Conservation (phyloP, 805 yeast genomes). For the Saturnispora sekii region DNA sequence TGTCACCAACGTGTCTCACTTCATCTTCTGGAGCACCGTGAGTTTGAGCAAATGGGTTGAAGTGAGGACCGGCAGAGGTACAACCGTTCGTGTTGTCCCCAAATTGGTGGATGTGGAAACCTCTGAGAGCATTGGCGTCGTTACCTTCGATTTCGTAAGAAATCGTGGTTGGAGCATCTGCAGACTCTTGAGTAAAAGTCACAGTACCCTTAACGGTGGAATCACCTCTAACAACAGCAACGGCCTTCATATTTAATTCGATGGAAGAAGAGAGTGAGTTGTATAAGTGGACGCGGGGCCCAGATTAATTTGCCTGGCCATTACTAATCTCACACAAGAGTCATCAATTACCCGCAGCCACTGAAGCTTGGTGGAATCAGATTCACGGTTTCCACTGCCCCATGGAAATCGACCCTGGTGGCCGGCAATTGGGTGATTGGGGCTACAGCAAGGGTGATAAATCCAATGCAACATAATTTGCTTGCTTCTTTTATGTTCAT, state of each 20-base stretch:
- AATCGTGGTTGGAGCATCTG: conserved; percentile 73
- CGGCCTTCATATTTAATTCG: conserved; percentile 29
- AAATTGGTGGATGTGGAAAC: conserved; percentile 96
- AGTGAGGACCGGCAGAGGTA: conserved; percentile 97
- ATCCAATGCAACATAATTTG: too few species aligned
- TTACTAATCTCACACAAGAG: neutral
- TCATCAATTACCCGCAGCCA: too few species aligned
- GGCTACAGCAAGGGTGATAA: too few species aligned
- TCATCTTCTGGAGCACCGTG: conserved; percentile 91
- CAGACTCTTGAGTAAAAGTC: conserved; percentile 74
- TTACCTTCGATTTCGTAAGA: conserved; percentile 87
- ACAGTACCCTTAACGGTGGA: conserved; percentile 83
- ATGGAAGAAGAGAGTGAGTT: neutral
- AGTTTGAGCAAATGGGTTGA: conserved; percentile 79
- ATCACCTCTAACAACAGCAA: conserved; percentile 96
- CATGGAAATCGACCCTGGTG: too few species aligned
- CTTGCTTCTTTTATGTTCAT: too few species aligned
- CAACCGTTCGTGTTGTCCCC: conserved; percentile 99
- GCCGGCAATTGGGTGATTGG: too few species aligned
- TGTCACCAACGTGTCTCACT: conserved; percentile 85
- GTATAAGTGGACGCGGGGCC: neutral
- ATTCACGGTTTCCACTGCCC: too few species aligned
- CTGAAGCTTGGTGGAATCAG: too few species aligned
- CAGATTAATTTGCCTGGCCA: neutral
- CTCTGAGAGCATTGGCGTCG: conserved; percentile 79